Percentiles rank a stretch among this genome's conserved stretches.
These are phyloP conservation scores for Metschnikowia matae DNA, from an alignment of 805 yeast genomes.

Conservation along the genomic window DNA sequence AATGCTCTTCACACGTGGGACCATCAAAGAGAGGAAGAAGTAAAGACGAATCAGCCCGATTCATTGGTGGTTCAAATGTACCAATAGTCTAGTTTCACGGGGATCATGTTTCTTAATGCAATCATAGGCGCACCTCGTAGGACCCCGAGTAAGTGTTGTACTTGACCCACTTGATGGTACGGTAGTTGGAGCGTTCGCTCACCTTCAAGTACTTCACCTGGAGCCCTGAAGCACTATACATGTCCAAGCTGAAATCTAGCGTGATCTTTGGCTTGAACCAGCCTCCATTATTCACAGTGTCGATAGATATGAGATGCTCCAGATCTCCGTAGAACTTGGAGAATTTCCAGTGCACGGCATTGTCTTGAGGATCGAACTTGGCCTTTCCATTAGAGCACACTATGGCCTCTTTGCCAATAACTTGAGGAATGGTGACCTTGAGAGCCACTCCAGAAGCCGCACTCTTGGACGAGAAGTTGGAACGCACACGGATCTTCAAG, in stretches of 20 bases:
- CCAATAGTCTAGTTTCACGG: too few relatives aligned
- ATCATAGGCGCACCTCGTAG: conserved; percentile 59
- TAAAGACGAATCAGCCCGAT: too few relatives aligned
- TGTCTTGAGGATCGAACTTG: conserved; percentile 63
- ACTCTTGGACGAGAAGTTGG: conserved; percentile 55
- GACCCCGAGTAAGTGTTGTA: conserved; percentile 74
- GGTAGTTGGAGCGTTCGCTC: conserved; percentile 53
- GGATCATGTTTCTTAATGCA: too few relatives aligned
- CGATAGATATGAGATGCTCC: conserved; percentile 57
- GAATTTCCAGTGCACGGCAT: conserved; percentile 65
- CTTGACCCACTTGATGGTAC: conserved; percentile 83
- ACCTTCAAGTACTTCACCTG: conserved; percentile 70
- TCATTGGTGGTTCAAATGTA: too few relatives aligned
- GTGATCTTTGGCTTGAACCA: conserved; percentile 79
- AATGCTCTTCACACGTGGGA: not conserved
- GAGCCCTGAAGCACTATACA: conserved; percentile 75
- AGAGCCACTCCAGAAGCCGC: conserved; percentile 62
- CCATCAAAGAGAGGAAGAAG: not conserved
- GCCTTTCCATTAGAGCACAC: conserved; percentile 60
- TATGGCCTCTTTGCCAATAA: conserved; percentile 23
- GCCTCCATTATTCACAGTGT: conserved; percentile 20
- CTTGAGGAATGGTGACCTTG: conserved; percentile 62
- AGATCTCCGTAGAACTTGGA: conserved; percentile 63
- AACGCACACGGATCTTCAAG: conserved; percentile 57
- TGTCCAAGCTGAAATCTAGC: conserved; percentile 61